phyloP scores from a whole-genome alignment of 768 basidiomycete genomes.

The Macrocybe gigantea region DNA sequence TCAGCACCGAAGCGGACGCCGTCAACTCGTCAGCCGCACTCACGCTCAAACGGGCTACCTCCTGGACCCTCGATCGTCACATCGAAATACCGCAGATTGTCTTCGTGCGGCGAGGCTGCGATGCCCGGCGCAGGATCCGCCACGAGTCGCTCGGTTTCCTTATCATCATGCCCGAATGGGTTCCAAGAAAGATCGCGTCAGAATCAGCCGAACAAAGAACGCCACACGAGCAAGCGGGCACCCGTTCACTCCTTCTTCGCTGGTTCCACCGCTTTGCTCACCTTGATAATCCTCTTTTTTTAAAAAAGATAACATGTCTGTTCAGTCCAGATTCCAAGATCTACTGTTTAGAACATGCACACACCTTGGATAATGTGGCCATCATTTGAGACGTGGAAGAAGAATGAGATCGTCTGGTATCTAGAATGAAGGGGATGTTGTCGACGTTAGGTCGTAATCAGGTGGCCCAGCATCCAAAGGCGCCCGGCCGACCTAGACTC shows the following conservation, averaged over 20 bases:
- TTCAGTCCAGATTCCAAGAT: neutral
- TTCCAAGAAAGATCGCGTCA: too few species aligned
- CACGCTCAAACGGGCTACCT: constrained; percentile 87
- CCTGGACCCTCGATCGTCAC: constrained; percentile 94
- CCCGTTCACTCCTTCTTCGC: neutral
- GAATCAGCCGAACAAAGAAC: too few species aligned
- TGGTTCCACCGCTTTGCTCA: constrained; percentile 12
- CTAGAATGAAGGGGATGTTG: too few species aligned
- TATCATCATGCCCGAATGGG: too few species aligned
- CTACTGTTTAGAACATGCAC: too few species aligned
- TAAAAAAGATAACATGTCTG: neutral
- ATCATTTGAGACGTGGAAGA: too few species aligned
- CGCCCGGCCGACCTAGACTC: too few species aligned
- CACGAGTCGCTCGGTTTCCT: constrained; percentile 98
- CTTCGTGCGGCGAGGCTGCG: constrained; percentile 91
- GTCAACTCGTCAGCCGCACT: constrained; percentile 14
- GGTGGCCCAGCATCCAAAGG: too few species aligned
- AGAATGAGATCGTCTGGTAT: too few species aligned
- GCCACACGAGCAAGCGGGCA: too few species aligned
- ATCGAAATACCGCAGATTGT: constrained; percentile 98
- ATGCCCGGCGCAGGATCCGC: constrained; percentile 98
- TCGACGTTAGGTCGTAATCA: too few species aligned
- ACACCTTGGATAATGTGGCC: too few species aligned
- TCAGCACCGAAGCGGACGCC: neutral
- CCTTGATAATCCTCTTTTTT: constrained; percentile 47